These are phyloP conservation scores for Hortiboletus flavorubellus DNA, from an alignment of 768 basidiomycete genomes.

Conservation along the genomic window DNA sequence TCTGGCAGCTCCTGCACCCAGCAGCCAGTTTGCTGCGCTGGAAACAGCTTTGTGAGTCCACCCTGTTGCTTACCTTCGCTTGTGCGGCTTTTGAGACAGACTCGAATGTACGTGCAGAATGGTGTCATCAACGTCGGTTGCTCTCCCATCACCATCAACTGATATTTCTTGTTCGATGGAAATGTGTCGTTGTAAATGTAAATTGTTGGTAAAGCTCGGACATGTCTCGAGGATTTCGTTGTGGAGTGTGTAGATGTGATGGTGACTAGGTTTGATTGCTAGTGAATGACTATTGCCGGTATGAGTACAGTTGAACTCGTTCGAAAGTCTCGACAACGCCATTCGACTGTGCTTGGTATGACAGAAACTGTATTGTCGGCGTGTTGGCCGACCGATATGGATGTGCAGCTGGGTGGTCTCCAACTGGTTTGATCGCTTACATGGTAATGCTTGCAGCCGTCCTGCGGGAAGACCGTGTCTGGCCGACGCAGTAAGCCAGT, in stretches of 20 bases:
- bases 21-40: conserved; percentile 2
- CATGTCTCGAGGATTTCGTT: not conserved
- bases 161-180: not conserved
- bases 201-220: not conserved
- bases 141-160: conserved; percentile 2
- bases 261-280: not conserved
- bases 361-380: not conserved
- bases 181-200: not conserved
- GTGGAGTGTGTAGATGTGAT: not conserved
- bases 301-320: not conserved
- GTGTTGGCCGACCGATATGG: not conserved
- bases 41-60: not conserved
- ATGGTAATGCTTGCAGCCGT: not conserved
- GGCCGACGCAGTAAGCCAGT: no score
- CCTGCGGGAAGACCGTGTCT: no score
- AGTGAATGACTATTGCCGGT: not conserved
- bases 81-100: not conserved
- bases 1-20: not conserved
- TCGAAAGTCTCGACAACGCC: not conserved
- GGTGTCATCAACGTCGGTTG: not conserved
- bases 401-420: not conserved
- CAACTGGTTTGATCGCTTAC: not conserved
- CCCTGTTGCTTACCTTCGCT: not conserved
- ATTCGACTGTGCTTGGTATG: not conserved
- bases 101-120: not conserved